These are phyloP conservation scores for Ceratocystiopsis minuta DNA, from an alignment of 2,329 filamentous ascomycete species.

Conservation along the genomic window DNA sequence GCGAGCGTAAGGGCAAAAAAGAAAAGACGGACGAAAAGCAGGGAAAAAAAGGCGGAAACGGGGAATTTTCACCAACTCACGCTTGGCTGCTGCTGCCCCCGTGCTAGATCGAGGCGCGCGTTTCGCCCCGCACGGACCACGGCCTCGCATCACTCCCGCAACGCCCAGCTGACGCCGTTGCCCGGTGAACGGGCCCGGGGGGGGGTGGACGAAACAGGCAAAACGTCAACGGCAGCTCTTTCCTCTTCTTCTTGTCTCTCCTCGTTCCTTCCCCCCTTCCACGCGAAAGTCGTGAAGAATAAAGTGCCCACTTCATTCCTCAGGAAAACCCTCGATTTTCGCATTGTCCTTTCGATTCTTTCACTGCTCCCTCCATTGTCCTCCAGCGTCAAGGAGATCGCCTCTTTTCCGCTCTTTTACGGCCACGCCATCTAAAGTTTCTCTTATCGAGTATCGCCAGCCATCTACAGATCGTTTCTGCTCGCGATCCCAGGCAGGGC, in stretches of 20 bases:
- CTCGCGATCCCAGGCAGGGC: no score
- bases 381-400: background rate
- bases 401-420: no score
- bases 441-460: no score
- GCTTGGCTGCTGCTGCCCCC: no score
- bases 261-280: background rate
- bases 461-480: no score
- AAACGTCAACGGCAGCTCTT: conserved; percentile 6
- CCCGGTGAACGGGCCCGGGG: conserved; percentile 5
- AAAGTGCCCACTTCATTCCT: background rate
- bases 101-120: background rate
- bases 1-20: no score
- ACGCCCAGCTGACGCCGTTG: conserved; percentile 4
- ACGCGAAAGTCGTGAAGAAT: background rate
- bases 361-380: background rate
- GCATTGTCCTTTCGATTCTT: background rate
- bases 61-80: background rate
- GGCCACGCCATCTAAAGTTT: no score
- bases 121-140: conserved; percentile 2
- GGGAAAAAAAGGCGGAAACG: background rate
- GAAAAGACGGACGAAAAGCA: background rate
- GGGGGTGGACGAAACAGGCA: conserved; percentile 7
- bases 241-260: background rate
- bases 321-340: background rate
- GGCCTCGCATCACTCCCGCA: conserved; percentile 4